phyloP scores from a whole-genome alignment of 306 rosid genomes.

The Luffa acutangula region DNA sequence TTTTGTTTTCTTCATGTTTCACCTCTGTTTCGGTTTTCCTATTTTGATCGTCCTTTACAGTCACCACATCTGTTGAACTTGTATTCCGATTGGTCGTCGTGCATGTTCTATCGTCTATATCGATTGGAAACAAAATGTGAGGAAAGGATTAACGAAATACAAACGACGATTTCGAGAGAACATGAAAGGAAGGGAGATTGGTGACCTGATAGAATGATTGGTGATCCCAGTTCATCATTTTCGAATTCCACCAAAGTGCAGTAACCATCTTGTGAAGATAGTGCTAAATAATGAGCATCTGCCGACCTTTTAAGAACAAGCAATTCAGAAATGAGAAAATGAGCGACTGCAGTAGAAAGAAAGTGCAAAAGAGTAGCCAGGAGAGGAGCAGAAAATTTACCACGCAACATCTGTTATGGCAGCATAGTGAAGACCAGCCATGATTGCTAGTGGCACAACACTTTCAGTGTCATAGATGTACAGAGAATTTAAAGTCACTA shows the following conservation, averaged over 20 bases:
- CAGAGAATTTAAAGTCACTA: conserved; percentile 81
- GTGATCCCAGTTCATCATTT: conserved; percentile 66
- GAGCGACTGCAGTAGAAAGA: background rate
- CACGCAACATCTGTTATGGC: conserved; percentile 83
- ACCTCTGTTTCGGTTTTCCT: conserved; percentile 18
- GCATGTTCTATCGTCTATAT: conserved; percentile 30
- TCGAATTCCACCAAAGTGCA: conserved; percentile 84
- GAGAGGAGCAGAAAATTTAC: conserved; percentile 28
- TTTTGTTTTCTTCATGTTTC: conserved; percentile 11
- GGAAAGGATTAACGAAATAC: background rate
- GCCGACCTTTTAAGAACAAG: conserved; percentile 55
- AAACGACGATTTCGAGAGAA: background rate
- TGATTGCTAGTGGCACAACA: conserved; percentile 59
- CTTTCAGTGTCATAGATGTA: conserved; percentile 79
- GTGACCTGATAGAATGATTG: conserved; percentile 40
- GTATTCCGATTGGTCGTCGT: conserved; percentile 11
- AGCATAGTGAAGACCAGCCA: conserved; percentile 91
- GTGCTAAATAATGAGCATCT: conserved; percentile 66
- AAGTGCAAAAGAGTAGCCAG: conserved; percentile 11
- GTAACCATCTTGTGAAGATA: conserved; percentile 93
- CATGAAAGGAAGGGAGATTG: background rate
- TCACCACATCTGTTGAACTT: conserved; percentile 14
- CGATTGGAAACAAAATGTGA: background rate
- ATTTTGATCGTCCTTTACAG: conserved; percentile 9
- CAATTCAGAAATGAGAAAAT: conserved; percentile 15